phyloP scores from a whole-genome alignment of 169 alveolate genomes.

The Plasmodium blacklocki region DNA sequence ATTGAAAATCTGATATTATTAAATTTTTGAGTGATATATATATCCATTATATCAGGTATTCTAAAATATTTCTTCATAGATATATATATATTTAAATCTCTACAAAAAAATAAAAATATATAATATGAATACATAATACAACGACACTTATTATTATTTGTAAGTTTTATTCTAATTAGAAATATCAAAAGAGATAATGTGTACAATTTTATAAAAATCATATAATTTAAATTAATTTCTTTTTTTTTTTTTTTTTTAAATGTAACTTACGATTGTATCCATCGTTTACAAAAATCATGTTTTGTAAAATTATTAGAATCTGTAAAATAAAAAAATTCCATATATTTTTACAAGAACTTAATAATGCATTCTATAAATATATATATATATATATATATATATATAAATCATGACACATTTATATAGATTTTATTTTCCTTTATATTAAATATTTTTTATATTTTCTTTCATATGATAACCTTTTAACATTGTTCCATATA shows the following conservation, averaged over 20 bases:
- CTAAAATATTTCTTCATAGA: conserved; percentile 45
- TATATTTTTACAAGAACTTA: not conserved
- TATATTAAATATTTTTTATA: not conserved
- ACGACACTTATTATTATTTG: too few species aligned
- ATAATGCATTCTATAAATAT: not conserved
- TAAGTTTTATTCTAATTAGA: too few species aligned
- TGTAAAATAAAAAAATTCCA: conserved; percentile 7
- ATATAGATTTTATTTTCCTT: not conserved
- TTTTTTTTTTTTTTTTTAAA: too few species aligned
- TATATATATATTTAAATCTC: conserved; percentile 49
- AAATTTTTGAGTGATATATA: conserved; percentile 45
- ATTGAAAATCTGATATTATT: conserved; percentile 53
- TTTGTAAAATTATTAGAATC: conserved; percentile 65
- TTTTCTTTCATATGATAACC: conserved; percentile 39
- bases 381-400: conserved; percentile 3
- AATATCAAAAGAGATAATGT: not conserved
- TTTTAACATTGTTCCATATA: conserved; percentile 70
- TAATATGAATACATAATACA: too few species aligned
- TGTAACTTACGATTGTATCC: conserved; percentile 64
- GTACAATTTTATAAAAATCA: not conserved
- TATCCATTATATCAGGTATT: conserved; percentile 68
- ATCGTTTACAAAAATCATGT: conserved; percentile 53
- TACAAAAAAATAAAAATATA: not conserved
- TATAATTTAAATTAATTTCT: not conserved
- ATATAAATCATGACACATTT: not conserved